Conservation (phyloP, 129 eudicot species). For the Kitagawia praeruptora region DNA sequence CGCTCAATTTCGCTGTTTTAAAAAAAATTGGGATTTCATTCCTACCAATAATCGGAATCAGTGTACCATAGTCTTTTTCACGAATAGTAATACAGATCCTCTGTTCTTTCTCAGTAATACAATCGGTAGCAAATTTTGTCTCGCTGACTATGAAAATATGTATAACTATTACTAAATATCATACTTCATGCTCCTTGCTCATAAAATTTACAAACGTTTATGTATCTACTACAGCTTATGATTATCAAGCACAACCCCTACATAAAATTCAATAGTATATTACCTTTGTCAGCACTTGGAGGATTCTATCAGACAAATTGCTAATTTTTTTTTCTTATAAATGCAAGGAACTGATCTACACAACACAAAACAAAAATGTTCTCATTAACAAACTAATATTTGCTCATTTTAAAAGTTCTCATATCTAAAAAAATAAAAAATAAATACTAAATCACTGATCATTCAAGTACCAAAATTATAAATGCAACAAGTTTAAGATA, state of each 20-base stretch:
- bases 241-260: not conserved
- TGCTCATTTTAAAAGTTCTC: not conserved
- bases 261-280: too few relatives aligned
- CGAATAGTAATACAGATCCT: not conserved
- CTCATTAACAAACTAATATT: not conserved
- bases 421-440: not conserved
- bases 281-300: not conserved
- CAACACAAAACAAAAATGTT: not conserved
- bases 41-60: not conserved
- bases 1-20: not conserved
- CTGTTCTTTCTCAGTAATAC: not conserved
- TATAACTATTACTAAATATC: too few relatives aligned
- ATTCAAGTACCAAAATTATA: not conserved
- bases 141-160: not conserved
- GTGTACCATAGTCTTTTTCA: not conserved
- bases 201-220: not conserved
- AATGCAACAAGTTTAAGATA: not conserved
- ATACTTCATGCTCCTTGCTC: not conserved
- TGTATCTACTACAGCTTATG: not conserved
- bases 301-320: too few relatives aligned
- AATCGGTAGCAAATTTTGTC: not conserved
- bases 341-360: not conserved
- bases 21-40: not conserved
- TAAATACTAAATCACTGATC: not conserved
- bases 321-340: too few relatives aligned